Conservation (phyloP, 2,329 filamentous ascomycete species). For the Talaromyces sp. region DNA sequence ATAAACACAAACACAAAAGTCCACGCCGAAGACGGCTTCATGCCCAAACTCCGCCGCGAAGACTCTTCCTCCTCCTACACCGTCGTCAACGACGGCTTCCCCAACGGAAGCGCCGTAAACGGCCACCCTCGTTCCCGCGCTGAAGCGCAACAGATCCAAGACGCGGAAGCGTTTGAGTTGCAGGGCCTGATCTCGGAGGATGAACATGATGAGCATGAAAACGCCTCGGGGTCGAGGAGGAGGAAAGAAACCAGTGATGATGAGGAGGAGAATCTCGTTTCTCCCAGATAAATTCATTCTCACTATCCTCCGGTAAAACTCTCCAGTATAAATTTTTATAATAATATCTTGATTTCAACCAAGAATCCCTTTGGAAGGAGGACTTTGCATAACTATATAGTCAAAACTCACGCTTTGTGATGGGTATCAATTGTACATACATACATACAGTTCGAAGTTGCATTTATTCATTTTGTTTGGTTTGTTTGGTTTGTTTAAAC, state of each 20-base stretch:
- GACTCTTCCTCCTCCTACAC: slow-evolving; percentile 25
- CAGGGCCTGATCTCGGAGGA: slow-evolving; percentile 87
- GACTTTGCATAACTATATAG: neutral
- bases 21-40: slow-evolving; percentile 10
- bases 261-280: slow-evolving; percentile 25
- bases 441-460: neutral
- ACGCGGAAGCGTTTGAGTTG: slow-evolving; percentile 91
- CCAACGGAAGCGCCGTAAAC: slow-evolving; percentile 45
- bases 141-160: slow-evolving; percentile 57
- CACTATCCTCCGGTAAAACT: neutral
- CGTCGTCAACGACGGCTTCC: slow-evolving; percentile 32
- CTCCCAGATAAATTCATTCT: neutral
- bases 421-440: neutral
- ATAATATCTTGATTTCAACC: neutral
- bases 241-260: slow-evolving; percentile 30
- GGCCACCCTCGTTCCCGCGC: slow-evolving; percentile 42
- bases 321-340: neutral
- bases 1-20: slow-evolving; percentile 16
- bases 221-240: neutral
- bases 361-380: neutral
- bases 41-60: slow-evolving; percentile 11
- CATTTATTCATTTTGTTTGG: neutral
- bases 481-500: neutral
- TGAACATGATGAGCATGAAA: slow-evolving; percentile 44
- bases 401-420: neutral